These are phyloP conservation scores for Candida dubliniensis DNA, from an alignment of 1,139 yeast species.

Conservation along the genomic window DNA sequence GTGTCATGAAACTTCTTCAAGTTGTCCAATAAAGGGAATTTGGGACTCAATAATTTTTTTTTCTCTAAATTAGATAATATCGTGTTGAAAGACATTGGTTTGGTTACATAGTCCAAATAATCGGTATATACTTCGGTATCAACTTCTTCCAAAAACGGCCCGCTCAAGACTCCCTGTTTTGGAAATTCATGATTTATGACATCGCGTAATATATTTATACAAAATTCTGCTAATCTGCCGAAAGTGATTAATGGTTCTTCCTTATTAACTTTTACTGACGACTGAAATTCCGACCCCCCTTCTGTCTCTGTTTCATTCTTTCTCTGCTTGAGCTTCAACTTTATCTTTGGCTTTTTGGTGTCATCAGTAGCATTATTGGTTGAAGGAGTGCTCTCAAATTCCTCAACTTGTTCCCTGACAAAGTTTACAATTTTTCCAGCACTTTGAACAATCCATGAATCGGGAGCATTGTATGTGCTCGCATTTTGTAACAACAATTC, in stretches of 20 bases:
- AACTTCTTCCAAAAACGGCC: conserved; percentile 59
- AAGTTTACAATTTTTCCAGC: conserved; percentile 44
- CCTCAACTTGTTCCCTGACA: conserved; percentile 43
- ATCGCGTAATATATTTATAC: conserved; percentile 31
- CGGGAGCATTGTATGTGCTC: conserved; percentile 57
- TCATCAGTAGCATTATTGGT: conserved; percentile 8
- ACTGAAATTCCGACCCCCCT: neutral
- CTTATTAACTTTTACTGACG: conserved; percentile 4
- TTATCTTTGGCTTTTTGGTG: conserved; percentile 12
- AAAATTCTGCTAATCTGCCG: conserved; percentile 24
- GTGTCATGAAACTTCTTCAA: conserved; percentile 51
- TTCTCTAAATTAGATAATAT: conserved; percentile 43
- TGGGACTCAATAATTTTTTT: conserved; percentile 37
- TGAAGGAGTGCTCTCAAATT: conserved; percentile 20
- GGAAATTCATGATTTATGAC: conserved; percentile 45
- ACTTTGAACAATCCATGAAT: conserved; percentile 61
- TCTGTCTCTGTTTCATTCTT: conserved; percentile 3
- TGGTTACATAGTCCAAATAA: conserved; percentile 52
- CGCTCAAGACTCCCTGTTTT: conserved; percentile 46
- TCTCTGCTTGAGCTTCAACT: conserved; percentile 14
- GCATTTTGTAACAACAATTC: conserved; percentile 61
- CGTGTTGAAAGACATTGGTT: conserved; percentile 56
- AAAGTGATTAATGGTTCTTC: conserved; percentile 15
- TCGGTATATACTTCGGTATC: conserved; percentile 59
- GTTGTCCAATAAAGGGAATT: conserved; percentile 34